Percentiles rank a stretch among this genome's conserved stretches.
These are phyloP conservation scores for Phylloporus sp. DNA, from an alignment of 768 basidiomycete genomes.

Conservation along the genomic window DNA sequence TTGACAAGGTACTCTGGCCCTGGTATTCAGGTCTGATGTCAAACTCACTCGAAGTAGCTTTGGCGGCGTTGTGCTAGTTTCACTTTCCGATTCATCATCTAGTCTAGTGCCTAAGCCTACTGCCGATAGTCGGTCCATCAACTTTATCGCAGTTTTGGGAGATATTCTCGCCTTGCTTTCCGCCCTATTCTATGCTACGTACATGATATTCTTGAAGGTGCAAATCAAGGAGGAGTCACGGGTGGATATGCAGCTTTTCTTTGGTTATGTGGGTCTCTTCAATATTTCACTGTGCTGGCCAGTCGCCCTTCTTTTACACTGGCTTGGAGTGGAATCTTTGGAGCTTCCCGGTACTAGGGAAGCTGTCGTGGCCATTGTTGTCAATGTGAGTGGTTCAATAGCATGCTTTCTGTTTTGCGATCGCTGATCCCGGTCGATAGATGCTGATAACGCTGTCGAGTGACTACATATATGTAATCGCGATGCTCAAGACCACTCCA, in stretches of 20 bases:
- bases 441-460: constrained; percentile 80
- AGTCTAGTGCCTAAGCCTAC: constrained; percentile 8
- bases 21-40: background rate
- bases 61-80: constrained; percentile 81
- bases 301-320: constrained; percentile 70
- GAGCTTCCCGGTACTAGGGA: constrained; percentile 56
- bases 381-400: constrained; percentile 44
- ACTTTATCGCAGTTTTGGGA: constrained; percentile 45
- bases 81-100: constrained; percentile 67
- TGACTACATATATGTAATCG: constrained; percentile 81
- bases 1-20: constrained; percentile 55
- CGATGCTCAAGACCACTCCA: constrained; percentile 97
- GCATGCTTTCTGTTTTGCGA: background rate
- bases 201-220: constrained; percentile 87
- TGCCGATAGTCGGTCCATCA: constrained; percentile 12
- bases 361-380: constrained; percentile 44
- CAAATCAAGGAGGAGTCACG: constrained; percentile 75
- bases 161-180: constrained; percentile 83
- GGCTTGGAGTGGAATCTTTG: constrained; percentile 66
- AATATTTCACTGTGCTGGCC: constrained; percentile 77
- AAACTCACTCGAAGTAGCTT: constrained; percentile 46
- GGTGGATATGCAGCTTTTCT: constrained; percentile 91
- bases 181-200: constrained; percentile 82
- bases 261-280: constrained; percentile 89
- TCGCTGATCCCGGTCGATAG: constrained; percentile 33